Base-by-base conservation (phyloP, 805 yeast genomes). In the Candida sithepensis region DNA sequence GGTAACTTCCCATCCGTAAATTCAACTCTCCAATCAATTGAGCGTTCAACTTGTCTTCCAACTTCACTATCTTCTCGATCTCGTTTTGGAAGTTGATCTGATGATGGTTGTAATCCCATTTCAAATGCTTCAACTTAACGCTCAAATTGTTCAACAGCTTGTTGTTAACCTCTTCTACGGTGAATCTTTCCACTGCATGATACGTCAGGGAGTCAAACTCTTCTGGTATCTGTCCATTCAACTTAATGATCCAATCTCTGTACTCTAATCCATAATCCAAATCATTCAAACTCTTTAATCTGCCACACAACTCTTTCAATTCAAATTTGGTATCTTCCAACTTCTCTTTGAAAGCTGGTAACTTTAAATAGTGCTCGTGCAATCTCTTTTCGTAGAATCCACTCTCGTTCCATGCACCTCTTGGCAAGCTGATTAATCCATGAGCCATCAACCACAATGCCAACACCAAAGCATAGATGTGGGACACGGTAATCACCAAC, bases 401-500 rank as follows among this genome's bases (percentile, higher is more conserved):
- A 1, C 64, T 50, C 18, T 51, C 46, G 23, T 49, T 45, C 57
- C 58, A 66, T 24, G 42, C 44, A 14, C 42, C 63, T 48, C 86
- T 72, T 0, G 96, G 95, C 2, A 87, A 71, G 39, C 76, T 74
- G 16, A 86, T 77, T 42, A 86, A 65, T 0, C 96, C 96, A 63
- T 88, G 91, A 2, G 92, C 87, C 86, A 88, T 81, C 48, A 88
- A 68, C 92, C 94, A 87, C 20, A 86, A 73, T 2, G 92, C 90
- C 30, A 88, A 59, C 2, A 84, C 71, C 59, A 88, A 71, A 0
- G 95, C 78, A 62, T 88, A 88, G 19, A 85, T 81, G 61, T 88
- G 94, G 1, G 94, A 79, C 10, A 85, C 57, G 0, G 94, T 91
- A 51, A 88, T 84, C 18, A 85, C 73, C 66, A 88, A 74, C 26